Base-by-base conservation (phyloP, 1,284 basidiomycete species). In the Coriolopsis trogii region DNA sequence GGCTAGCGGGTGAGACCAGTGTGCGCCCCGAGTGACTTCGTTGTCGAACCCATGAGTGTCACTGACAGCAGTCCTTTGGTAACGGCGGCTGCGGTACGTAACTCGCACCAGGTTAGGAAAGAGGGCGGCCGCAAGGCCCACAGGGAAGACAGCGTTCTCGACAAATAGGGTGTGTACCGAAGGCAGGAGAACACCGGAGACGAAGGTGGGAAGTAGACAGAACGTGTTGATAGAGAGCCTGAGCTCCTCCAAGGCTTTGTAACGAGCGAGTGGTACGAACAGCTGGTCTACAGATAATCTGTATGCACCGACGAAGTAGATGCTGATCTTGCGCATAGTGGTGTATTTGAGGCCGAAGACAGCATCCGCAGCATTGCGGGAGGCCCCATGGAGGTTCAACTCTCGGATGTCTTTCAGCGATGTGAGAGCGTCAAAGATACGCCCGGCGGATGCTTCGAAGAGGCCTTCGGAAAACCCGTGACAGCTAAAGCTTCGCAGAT, bases 401-500 rank as follows among this genome's bases (percentile, higher is more conserved):
- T 40, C 47, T 4, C 6, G 31, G 1, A 56, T 29, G 3, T 30
- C n/a, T 4, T 41, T 28, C 13, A 49, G 37, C 7, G 43, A 25
- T 13, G 31, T 46, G 9, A 56, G 41, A 5, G 29, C 21, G 4
- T 31, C 20, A 13, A 29, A 24, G 5, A 56, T n/a, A 18, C 44
- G 34, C 20, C 20, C 16, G 18, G 49, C 47, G 3, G 46, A 47
- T 1, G 36, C 44, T 3, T 9, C 24, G 15, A 36, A 23, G 9
- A 56, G 31, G 2, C 28, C 26, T 30, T 38, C 43, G 30, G 50
- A 52, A 2, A 39, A 41, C 0, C 47, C 55, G 21, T n/a, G n/a
- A n/a, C 55, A 56, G 28, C 41, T 43, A 47, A 56, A 56, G 1
- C 16, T 25, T 33, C 47, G 24, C 34, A 56, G 20, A n/a, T 28